These are phyloP conservation scores for Teratosphaeria pseudoeucalypti DNA, from an alignment of 2,329 filamentous ascomycete species.

Conservation along the genomic window DNA sequence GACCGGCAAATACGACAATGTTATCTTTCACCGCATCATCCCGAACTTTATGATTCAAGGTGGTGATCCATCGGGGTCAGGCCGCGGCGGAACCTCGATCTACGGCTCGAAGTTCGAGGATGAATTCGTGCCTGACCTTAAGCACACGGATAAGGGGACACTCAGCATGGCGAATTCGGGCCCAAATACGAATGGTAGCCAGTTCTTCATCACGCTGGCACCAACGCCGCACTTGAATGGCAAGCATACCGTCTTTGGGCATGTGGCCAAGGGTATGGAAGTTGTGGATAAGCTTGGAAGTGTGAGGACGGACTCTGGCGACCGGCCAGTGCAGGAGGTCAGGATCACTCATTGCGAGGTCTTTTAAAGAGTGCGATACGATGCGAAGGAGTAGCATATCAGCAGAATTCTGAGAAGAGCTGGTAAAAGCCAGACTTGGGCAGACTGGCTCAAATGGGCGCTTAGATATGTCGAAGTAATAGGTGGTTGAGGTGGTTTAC, in stretches of 20 bases:
- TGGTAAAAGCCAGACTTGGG: not conserved
- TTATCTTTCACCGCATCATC: slow-evolving; percentile 43
- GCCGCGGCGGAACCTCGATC: slow-evolving; percentile 61
- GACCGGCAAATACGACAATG: slow-evolving; percentile 25
- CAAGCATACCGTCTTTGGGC: slow-evolving; percentile 93
- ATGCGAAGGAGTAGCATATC: not conserved
- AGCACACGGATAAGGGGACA: slow-evolving; percentile 69
- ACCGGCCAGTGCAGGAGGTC: slow-evolving; percentile 70
- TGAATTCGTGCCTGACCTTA: slow-evolving; percentile 68
- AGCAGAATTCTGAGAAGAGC: no score
- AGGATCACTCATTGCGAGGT: slow-evolving; percentile 46
- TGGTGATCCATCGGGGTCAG: slow-evolving; percentile 24
- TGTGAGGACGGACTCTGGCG: slow-evolving; percentile 69
- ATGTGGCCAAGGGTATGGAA: slow-evolving; percentile 80
- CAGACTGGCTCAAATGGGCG: not conserved
- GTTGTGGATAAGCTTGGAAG: slow-evolving; percentile 82
- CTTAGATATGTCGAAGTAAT: not conserved
- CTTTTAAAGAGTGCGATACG: slow-evolving; percentile 5
- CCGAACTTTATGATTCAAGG: slow-evolving; percentile 93
- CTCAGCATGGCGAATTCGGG: slow-evolving; percentile 93
- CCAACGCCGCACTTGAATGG: slow-evolving; percentile 81
- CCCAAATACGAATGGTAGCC: slow-evolving; percentile 83
- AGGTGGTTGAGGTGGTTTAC: not conserved
- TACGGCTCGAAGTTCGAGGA: slow-evolving; percentile 84
- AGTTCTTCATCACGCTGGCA: slow-evolving; percentile 89